Evolutionary conservation across 2,329 filamentous ascomycete genomes (phyloP), one percentile per base, ranked within the genome.

Genomic region (Clonostachys byssicola): DNA sequence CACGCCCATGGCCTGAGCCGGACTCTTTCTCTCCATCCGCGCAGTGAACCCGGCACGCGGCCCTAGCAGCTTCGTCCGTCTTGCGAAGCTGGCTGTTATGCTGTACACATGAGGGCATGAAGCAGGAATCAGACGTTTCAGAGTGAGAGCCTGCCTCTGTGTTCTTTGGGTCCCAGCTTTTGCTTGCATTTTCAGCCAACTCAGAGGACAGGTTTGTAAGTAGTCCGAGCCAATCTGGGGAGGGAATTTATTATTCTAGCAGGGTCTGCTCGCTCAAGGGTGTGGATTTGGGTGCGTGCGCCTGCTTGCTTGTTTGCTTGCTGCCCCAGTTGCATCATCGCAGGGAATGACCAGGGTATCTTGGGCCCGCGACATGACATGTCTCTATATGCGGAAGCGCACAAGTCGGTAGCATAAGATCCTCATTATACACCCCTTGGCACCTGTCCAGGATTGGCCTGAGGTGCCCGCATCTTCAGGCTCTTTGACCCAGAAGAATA

Each of bases 321-420:
- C 34, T n/a, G 23, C 44, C 47, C 42, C 42, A 42, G 47, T 48
- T 48, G 47, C 47, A 48, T 48, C 47, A 48, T 48, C 16, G 16
- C 34, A 16, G 12, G 14, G 20, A 13, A n/a, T 35, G 41, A 30
- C 23, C 23, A 30, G 23, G 23, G 23, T 30, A 30, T 30, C 23
- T 30, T 30, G 23, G 23, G 23, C 23, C 23, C 23, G 12, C 30
- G 17, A 10, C 14, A 33, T 46, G 42, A 35, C 33, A 34, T 44
- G 42, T 48, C 45, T 34, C 47, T 48, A 48, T 43, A 45, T 35
- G 36, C 12, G 39, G 47, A 30, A 45, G 20, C 43, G 17, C 23
- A 44, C 18, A 30, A 44, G 20, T 23, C 20, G 35, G 42, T 16
- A 20, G 45, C 39, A 46, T 43, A 40, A 44, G 23, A 38, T 40